Evolutionary conservation across 2,329 filamentous ascomycete genomes (phyloP), one percentile per base, ranked within the genome.

Genomic region (Sarocladium brachiariae): DNA sequence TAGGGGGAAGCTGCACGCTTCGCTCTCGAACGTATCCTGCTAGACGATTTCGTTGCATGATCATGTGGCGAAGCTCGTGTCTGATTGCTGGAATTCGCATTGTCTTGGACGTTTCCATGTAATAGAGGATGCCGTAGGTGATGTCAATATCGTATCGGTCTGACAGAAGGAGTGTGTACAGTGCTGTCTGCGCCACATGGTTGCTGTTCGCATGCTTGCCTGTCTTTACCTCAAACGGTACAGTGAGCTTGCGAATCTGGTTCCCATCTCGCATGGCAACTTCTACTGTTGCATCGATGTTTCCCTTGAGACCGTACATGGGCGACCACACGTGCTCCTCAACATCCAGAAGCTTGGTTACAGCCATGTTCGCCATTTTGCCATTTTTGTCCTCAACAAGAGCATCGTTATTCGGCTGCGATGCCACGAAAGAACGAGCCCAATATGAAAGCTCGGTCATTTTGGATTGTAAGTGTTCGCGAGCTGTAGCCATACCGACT

Each of bases 271-370:
- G 74, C 74, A 96, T 87, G 0, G 80, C 81, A 14, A 93, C 86
- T 69, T 99, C 89, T 1, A 99, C 87, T 0, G 93, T 97, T 24
- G 93, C 93, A 69, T 99, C 93, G 53, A 99, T 93, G 59, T 97
- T 99, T 25, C 93, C 93, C 66, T 99, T 99, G 14, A 99, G 74
- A 0, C 93, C 93, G 63, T 95, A 99, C 81, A 90, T 92, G 1
- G 93, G 93, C 6, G 92, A 97, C 93, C 93, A 99, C 24, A 99
- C 84, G 63, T 97, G 93, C 66, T 99, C 93, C 65, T 99, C 93
- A 9, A 99, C 88, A 63, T 97, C 93, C 13, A 99, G 83, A 24
- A 99, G 74, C 63, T 97, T 99, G 61, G 85, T 95, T 58, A 99
- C 84, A 58, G 87, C 90, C 78, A 97, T 84, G 52, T 78, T 85